Evolutionary conservation across 495 filamentous ascomycete species (phyloP), one percentile per base, ranked within the genome.

Genomic region (Astrocystis sublimbata): DNA sequence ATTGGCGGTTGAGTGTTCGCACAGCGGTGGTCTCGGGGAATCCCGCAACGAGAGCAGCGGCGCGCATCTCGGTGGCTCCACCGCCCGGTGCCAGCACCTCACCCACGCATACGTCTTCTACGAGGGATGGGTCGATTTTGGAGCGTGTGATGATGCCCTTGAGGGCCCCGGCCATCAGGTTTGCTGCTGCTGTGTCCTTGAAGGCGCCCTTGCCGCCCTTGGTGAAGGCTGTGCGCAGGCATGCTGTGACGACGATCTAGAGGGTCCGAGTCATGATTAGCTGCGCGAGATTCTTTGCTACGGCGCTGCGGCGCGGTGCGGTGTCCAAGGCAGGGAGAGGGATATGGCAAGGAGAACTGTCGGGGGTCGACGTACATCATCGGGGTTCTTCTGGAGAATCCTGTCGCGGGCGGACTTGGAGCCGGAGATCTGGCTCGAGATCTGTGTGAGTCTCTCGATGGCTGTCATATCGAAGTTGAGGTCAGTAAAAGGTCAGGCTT

Each of bases 31-130:
- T 80, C 68, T 89, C 91, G 36, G 96, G 91, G 76, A 98, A 92
- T 31, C 94, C 96, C 56, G 94, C 94, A 9, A 93, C 91, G 17
- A 98, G 83, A 31, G 90, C 87, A 15, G 96, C 93, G 61, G 92
- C 94, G 65, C 94, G 87, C 86, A 93, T 97, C 79, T 98, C 94
- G 41, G 94, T 98, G 23, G 96, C 94, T 65, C 94, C 94, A 61
- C 91, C 94, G 64, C 94, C 94, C 17, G 94, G 93, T 5, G 93
- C 84, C 28, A 98, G 86, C 19, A 98, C 94, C 53, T 86, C 88
- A 66, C 94, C 94, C 61, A 98, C 96, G 46, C 89, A 88, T 62
- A 98, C 88, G 72, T 98, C 94, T 76, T 97, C 90, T 33, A 98
- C 90, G 15, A 91, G 79, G 31, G 74, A 75, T 3, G 94, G 92